phyloP scores from a whole-genome alignment of 2,329 filamentous ascomycete genomes.

The Neofusicoccum umdonicola region DNA sequence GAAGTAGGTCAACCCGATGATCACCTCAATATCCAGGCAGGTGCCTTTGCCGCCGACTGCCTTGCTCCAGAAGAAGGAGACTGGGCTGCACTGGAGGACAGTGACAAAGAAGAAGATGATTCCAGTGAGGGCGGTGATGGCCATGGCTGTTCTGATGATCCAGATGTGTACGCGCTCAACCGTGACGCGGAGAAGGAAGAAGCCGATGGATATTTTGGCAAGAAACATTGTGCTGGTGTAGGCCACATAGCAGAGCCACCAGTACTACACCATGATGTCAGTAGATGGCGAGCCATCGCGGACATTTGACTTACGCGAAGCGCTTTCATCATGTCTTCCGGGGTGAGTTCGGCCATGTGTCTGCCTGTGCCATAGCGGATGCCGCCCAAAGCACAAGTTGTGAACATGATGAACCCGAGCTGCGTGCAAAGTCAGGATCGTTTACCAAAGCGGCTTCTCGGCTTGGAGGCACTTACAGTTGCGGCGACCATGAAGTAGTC shows the following conservation, averaged over 20 bases:
- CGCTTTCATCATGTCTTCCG: slow-evolving; percentile 24
- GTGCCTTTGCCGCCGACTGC: slow-evolving; percentile 35
- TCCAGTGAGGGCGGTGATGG: slow-evolving; percentile 35
- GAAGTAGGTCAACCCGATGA: slow-evolving; percentile 45
- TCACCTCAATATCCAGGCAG: slow-evolving; percentile 42
- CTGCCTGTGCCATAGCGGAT: slow-evolving; percentile 6
- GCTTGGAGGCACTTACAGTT: slow-evolving; percentile 26
- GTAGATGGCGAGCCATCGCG: not conserved
- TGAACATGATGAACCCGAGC: slow-evolving; percentile 26
- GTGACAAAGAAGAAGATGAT: slow-evolving; percentile 47
- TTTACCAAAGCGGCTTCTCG: too few species aligned
- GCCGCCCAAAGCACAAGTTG: slow-evolving; percentile 21
- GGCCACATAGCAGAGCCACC: slow-evolving; percentile 17
- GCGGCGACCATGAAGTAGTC: slow-evolving; percentile 36
- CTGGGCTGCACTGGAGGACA: slow-evolving; percentile 51
- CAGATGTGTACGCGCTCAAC: slow-evolving; percentile 17
- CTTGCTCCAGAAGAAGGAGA: slow-evolving; percentile 51
- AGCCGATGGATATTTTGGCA: slow-evolving; percentile 2
- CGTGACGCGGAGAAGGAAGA: slow-evolving; percentile 2
- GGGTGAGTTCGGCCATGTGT: slow-evolving; percentile 23
- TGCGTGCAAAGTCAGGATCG: not conserved
- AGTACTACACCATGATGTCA: not conserved
- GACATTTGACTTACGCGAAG: slow-evolving; percentile 18
- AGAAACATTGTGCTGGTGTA: slow-evolving; percentile 16
- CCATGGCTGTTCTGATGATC: slow-evolving; percentile 40